Percentiles rank a stretch among this genome's conserved stretches.
phyloP scores from a whole-genome alignment of 352 stramenopile species.

The Phytophthora hibernalis region DNA sequence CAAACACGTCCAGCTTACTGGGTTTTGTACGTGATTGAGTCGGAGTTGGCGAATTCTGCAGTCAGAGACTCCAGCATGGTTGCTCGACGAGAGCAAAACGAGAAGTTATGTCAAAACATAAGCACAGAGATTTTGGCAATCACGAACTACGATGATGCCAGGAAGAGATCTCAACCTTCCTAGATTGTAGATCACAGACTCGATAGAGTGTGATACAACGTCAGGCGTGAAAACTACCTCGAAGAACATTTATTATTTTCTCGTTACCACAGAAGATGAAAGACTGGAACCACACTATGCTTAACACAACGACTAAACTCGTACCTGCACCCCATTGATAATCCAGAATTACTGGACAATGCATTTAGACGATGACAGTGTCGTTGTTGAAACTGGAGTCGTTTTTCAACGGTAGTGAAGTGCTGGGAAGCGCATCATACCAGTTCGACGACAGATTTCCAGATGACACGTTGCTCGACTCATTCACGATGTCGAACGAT shows the following conservation, averaged over 20 bases:
- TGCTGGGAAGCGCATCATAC: background rate
- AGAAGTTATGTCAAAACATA: background rate
- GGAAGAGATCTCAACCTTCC: background rate
- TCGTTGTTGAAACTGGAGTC: background rate
- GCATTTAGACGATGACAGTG: too few relatives aligned
- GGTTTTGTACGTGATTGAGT: background rate
- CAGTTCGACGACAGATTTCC: constrained; percentile 16
- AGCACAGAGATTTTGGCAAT: background rate
- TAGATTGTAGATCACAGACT: background rate
- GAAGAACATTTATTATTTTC: background rate
- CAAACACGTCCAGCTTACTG: background rate
- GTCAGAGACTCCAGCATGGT: background rate
- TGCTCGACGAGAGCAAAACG: background rate
- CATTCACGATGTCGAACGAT: background rate
- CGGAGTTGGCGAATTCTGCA: background rate
- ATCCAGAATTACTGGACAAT: too few relatives aligned
- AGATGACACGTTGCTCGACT: background rate
- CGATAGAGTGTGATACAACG: background rate
- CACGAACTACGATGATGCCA: background rate
- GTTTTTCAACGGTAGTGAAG: too few relatives aligned
- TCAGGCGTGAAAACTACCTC: too few relatives aligned
- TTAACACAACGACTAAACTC: too few relatives aligned
- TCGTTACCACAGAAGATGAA: background rate
- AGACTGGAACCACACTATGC: too few relatives aligned
- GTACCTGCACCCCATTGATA: too few relatives aligned